Percentiles rank a stretch among this genome's conserved stretches.
Conservation (phyloP, 1,139 yeast genomes). For the Saccharomyces hybrid region DNA sequence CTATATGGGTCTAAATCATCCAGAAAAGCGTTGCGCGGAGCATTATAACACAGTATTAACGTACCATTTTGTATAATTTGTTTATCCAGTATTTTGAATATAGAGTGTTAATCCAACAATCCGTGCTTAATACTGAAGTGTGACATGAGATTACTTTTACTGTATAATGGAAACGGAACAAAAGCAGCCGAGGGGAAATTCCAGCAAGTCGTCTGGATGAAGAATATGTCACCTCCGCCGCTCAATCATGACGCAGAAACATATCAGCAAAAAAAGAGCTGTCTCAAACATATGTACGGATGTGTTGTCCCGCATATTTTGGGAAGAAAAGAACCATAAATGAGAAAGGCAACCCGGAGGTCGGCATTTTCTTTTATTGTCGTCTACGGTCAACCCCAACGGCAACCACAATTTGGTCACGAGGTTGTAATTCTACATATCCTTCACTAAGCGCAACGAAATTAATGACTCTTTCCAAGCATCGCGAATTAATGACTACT, state of each 20-base stretch:
- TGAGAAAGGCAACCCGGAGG: not conserved
- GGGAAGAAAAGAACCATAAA: not conserved
- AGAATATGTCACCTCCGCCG: not conserved
- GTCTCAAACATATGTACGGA: not conserved
- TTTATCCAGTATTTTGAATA: not conserved
- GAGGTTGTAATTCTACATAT: not conserved
- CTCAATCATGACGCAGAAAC: not conserved
- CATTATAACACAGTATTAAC: not conserved
- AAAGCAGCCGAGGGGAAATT: not conserved
- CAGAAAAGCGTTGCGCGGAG: not conserved
- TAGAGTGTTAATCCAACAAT: not conserved
- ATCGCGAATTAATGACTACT: not conserved
- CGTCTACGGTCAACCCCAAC: not conserved
- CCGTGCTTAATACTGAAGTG: not conserved
- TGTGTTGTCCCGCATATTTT: not conserved
- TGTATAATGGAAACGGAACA: not conserved
- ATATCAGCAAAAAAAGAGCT: not conserved
- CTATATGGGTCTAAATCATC: too few relatives aligned
- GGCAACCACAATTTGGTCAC: not conserved
- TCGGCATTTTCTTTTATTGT: not conserved
- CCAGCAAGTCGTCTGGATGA: not conserved
- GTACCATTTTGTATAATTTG: not conserved
- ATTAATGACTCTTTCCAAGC: not conserved
- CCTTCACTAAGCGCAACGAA: not conserved
- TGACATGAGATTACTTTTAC: not conserved